These are phyloP conservation scores for Pythium monospermum DNA, from an alignment of 352 stramenopile genomes.

Conservation along the genomic window DNA sequence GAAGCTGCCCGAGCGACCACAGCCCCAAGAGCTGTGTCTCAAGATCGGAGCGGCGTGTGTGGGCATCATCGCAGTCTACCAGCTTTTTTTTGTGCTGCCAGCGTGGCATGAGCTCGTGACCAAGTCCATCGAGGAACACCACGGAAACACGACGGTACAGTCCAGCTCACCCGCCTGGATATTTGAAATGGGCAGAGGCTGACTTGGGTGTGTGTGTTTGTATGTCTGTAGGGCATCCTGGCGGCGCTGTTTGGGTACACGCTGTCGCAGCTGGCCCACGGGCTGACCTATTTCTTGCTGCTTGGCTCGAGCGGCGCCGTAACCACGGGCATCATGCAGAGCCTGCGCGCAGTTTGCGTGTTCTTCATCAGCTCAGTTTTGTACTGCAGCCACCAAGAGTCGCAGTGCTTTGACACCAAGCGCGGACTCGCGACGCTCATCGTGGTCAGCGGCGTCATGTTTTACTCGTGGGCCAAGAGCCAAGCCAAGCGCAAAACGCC, in stretches of 20 bases:
- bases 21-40: conserved; percentile 73
- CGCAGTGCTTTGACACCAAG: conserved; percentile 83
- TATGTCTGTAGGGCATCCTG: conserved; percentile 36
- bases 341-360: conserved; percentile 79
- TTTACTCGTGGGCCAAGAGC: conserved; percentile 84
- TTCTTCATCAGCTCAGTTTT: conserved; percentile 80
- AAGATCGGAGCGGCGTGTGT: conserved; percentile 75
- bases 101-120: conserved; percentile 73
- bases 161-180: no score
- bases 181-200: background rate
- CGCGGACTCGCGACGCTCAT: conserved; percentile 76
- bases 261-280: conserved; percentile 75
- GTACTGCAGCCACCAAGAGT: conserved; percentile 82
- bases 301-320: conserved; percentile 74
- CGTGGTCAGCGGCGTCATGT: conserved; percentile 76
- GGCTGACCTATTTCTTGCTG: conserved; percentile 84
- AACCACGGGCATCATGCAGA: conserved; percentile 87
- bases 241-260: conserved; percentile 62
- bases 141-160: conserved; percentile 49
- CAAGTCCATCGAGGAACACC: conserved; percentile 63
- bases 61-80: conserved; percentile 70
- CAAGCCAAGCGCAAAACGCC: conserved; percentile 33
- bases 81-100: conserved; percentile 75
- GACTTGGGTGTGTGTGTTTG: background rate
- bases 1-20: conserved; percentile 64